phyloP scores from a whole-genome alignment of 495 filamentous ascomycete genomes.

The Lophiotrema nucula region DNA sequence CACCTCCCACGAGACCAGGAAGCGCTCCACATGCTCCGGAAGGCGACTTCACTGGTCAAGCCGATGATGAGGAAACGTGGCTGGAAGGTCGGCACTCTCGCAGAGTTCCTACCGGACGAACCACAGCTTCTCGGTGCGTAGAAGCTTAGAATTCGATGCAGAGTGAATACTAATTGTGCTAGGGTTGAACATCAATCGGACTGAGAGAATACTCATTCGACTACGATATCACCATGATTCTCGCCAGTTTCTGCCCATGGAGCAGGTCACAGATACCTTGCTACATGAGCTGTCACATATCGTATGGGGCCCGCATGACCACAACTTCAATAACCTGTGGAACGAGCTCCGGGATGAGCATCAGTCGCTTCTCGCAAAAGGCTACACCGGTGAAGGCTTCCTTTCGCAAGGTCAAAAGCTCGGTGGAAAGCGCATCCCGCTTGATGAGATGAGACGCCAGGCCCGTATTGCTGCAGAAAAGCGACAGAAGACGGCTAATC shows the following conservation, averaged over 20 bases:
- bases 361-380: slow-evolving; percentile 68
- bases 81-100: slow-evolving; percentile 77
- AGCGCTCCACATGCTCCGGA: slow-evolving; percentile 77
- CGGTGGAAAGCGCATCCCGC: slow-evolving; percentile 65
- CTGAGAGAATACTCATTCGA: slow-evolving; percentile 78
- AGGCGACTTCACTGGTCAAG: slow-evolving; percentile 86
- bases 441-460: slow-evolving; percentile 72
- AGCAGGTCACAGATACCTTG: slow-evolving; percentile 85
- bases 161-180: neutral
- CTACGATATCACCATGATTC: slow-evolving; percentile 75
- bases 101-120: slow-evolving; percentile 80
- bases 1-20: slow-evolving; percentile 69
- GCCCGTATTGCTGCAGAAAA: slow-evolving; percentile 77
- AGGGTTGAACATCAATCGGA: slow-evolving; percentile 74
- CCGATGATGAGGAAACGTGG: slow-evolving; percentile 86
- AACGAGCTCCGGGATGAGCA: slow-evolving; percentile 86
- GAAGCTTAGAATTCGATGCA: neutral
- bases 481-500: slow-evolving; percentile 51
- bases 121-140: slow-evolving; percentile 66
- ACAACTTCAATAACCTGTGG: slow-evolving; percentile 79
- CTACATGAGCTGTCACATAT: slow-evolving; percentile 94
- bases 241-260: slow-evolving; percentile 74
- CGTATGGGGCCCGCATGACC: slow-evolving; percentile 77
- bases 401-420: slow-evolving; percentile 70
- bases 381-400: slow-evolving; percentile 92